These are phyloP conservation scores for Fraxinus pennsylvanica DNA, from an alignment of 257 asterid genomes.

Conservation along the genomic window DNA sequence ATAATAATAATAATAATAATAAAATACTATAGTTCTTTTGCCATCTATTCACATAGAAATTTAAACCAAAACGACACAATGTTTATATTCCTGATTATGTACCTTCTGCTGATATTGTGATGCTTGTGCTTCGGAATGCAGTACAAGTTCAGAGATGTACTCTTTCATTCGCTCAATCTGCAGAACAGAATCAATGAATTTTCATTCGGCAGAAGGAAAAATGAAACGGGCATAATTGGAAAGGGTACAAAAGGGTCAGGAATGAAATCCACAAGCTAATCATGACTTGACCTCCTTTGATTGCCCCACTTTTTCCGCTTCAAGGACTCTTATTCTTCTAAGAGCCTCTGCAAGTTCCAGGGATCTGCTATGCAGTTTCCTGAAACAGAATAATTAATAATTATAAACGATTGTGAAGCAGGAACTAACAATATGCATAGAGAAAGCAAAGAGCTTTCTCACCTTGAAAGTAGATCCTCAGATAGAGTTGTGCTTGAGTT, in stretches of 20 bases:
- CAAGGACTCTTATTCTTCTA: conserved; percentile 53
- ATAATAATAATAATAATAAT: too few relatives aligned
- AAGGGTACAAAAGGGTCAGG: neutral
- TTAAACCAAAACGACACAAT: conserved; percentile 26
- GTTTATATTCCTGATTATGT: conserved; percentile 20
- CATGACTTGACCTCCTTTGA: conserved; percentile 53
- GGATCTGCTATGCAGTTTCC: conserved; percentile 47
- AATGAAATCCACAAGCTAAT: conserved; percentile 12
- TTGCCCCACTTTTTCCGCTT: conserved; percentile 65
- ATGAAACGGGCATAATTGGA: conserved; percentile 4
- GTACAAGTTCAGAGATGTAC: conserved; percentile 67
- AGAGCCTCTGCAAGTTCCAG: conserved; percentile 50
- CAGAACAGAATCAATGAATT: conserved; percentile 30
- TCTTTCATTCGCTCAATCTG: conserved; percentile 69
- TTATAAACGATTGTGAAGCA: conserved; percentile 19
- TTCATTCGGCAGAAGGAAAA: conserved; percentile 22
- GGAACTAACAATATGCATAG: conserved; percentile 16
- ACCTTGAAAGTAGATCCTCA: conserved; percentile 57
- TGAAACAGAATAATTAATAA: conserved; percentile 25
- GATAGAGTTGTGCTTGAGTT: conserved; percentile 40
- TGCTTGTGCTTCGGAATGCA: conserved; percentile 93
- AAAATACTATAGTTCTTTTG: neutral
- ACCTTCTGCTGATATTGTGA: conserved; percentile 86
- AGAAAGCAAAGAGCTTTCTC: conserved; percentile 27
- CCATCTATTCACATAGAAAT: conserved; percentile 2